phyloP scores from a whole-genome alignment of 768 basidiomycete genomes.

The Butyriboletus loyo region DNA sequence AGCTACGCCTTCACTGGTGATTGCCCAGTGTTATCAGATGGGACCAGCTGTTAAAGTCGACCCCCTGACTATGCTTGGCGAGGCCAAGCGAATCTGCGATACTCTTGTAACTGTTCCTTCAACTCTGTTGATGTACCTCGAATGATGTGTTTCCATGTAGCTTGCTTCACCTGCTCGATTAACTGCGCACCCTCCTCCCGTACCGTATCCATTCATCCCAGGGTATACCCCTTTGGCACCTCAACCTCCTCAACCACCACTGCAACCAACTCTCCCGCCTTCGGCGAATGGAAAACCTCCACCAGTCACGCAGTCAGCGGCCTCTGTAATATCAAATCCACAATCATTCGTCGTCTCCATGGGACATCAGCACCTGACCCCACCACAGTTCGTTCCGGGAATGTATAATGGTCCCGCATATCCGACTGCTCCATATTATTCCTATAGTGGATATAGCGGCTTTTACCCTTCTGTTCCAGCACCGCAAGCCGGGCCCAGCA shows the following conservation, averaged over 20 bases:
- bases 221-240: slow-evolving; percentile 31
- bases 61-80: slow-evolving; percentile 67
- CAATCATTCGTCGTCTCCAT: slow-evolving; percentile 72
- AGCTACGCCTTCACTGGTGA: slow-evolving; percentile 62
- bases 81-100: slow-evolving; percentile 78
- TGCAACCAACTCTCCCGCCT: slow-evolving; percentile 37
- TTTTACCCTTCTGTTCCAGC: slow-evolving; percentile 31
- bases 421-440: slow-evolving; percentile 63
- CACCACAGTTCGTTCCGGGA: slow-evolving; percentile 42
- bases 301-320: slow-evolving; percentile 31
- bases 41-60: slow-evolving; percentile 68
- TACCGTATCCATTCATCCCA: slow-evolving; percentile 49
- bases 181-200: slow-evolving; percentile 62
- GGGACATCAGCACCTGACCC: slow-evolving; percentile 48
- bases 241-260: slow-evolving; percentile 30
- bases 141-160: slow-evolving; percentile 35
- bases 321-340: slow-evolving; percentile 64
- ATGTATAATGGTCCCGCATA: slow-evolving; percentile 41
- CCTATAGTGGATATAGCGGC: slow-evolving; percentile 40
- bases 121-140: slow-evolving; percentile 4
- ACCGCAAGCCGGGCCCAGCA: slow-evolving; percentile 24
- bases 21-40: slow-evolving; percentile 79
- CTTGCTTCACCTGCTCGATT: slow-evolving; percentile 72
- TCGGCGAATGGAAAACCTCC: slow-evolving; percentile 34
- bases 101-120: slow-evolving; percentile 49